Percentiles rank a stretch among this genome's conserved stretches.
Evolutionary conservation across 2,329 filamentous ascomycete species (phyloP).

Genomic region (Hymenoscyphus fraxineus): DNA sequence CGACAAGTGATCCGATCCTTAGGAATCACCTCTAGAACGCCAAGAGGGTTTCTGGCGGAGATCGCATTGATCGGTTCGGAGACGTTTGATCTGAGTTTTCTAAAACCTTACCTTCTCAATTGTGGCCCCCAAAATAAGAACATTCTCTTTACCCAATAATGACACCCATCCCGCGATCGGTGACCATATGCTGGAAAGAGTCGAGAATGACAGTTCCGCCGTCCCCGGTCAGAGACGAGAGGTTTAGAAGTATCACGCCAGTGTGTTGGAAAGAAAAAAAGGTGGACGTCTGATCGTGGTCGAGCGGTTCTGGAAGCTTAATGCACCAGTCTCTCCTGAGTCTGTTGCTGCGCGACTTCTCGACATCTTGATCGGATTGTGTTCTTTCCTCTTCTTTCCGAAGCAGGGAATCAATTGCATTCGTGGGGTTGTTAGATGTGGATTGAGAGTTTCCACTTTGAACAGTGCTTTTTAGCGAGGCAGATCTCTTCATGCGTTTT

Average conservation of each 20-base stretch:
- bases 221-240: background rate
- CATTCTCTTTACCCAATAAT: background rate
- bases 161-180: background rate
- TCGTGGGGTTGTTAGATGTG: background rate
- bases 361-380: background rate
- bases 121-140: background rate
- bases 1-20: background rate
- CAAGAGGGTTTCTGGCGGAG: constrained; percentile 12
- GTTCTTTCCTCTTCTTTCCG: background rate
- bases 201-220: constrained; percentile 4
- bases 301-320: background rate
- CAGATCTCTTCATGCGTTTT: background rate
- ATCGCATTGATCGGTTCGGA: constrained; percentile 12
- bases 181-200: constrained; percentile 5
- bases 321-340: background rate
- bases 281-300: background rate
- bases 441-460: background rate
- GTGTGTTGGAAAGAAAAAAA: background rate
- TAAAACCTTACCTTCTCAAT: background rate
- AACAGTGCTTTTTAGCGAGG: background rate
- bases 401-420: background rate
- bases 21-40: constrained; percentile 8
- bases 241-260: background rate
- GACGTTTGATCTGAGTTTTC: constrained; percentile 17
- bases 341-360: background rate